phyloP scores from a whole-genome alignment of 2,329 filamentous ascomycete species.

The Pyricularia sp. region DNA sequence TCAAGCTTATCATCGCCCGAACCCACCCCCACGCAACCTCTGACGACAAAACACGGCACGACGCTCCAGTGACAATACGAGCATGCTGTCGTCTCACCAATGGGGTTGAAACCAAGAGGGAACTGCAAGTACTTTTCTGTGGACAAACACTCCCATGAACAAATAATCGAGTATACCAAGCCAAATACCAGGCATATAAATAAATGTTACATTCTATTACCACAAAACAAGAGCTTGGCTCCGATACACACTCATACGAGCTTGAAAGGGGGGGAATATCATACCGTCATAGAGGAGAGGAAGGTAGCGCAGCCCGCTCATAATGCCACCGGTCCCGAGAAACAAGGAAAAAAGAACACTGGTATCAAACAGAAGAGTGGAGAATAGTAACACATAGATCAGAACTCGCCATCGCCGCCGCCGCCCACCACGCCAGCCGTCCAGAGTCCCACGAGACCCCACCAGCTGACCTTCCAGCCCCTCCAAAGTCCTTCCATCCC shows the following conservation, averaged over 20 bases:
- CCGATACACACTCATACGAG: neutral
- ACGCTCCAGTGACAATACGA: too few species aligned
- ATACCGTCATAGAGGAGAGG: conserved; percentile 14
- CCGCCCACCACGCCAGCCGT: conserved; percentile 54
- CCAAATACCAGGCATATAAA: neutral
- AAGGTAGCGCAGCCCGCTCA: neutral
- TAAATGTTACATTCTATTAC: neutral
- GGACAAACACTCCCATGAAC: neutral
- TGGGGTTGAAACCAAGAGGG: neutral
- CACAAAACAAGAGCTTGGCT: neutral
- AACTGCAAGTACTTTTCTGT: too few species aligned
- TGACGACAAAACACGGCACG: too few species aligned
- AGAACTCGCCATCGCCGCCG: conserved; percentile 53
- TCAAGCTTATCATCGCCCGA: too few species aligned
- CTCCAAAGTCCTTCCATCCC: conserved; percentile 60
- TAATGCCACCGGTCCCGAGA: neutral
- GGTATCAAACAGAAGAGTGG: neutral
- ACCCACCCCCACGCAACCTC: too few species aligned
- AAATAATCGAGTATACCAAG: neutral
- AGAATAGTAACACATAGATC: conserved; percentile 10
- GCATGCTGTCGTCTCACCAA: too few species aligned
- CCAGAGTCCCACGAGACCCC: conserved; percentile 68
- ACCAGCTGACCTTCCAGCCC: conserved; percentile 71
- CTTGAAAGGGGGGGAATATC: conserved; percentile 10
- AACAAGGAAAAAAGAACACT: neutral